A percentile compares a stretch with the other conserved stretches of the same genome.
These are phyloP conservation scores for Dactylonectria macrodidyma DNA, from an alignment of 2,329 filamentous ascomycete species.

Conservation along the genomic window DNA sequence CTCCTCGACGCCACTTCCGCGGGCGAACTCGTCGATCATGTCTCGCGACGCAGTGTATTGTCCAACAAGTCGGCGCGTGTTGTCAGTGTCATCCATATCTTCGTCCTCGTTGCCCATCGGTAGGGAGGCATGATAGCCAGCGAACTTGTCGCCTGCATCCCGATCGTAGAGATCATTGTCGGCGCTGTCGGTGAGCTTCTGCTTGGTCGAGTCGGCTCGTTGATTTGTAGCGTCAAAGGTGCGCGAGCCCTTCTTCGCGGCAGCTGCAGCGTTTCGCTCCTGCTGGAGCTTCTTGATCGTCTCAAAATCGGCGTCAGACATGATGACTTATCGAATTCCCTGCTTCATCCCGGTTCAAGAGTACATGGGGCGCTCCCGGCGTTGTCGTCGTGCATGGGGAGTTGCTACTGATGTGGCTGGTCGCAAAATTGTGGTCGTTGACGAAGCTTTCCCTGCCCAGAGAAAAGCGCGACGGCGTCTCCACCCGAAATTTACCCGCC, in stretches of 20 bases:
- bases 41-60: slow-evolving; percentile 95
- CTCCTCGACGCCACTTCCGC: slow-evolving; percentile 88
- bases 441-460: slow-evolving; percentile 50
- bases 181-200: slow-evolving; percentile 89
- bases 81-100: slow-evolving; percentile 82
- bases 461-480: slow-evolving; percentile 47
- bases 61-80: slow-evolving; percentile 84
- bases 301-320: slow-evolving; percentile 89
- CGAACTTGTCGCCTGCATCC: slow-evolving; percentile 83
- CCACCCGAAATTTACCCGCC: slow-evolving; percentile 54
- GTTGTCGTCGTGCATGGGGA: slow-evolving; percentile 57
- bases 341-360: slow-evolving; percentile 61
- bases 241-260: slow-evolving; percentile 85
- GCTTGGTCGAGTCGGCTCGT: slow-evolving; percentile 91
- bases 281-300: slow-evolving; percentile 89
- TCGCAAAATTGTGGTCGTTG: slow-evolving; percentile 49
- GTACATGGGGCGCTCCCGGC: slow-evolving; percentile 53
- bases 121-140: slow-evolving; percentile 92
- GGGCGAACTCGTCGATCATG: slow-evolving; percentile 95
- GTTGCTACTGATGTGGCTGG: slow-evolving; percentile 48
- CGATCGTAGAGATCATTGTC: slow-evolving; percentile 91
- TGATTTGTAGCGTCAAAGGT: slow-evolving; percentile 85
- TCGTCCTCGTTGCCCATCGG: slow-evolving; percentile 84
- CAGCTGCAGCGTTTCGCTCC: slow-evolving; percentile 88
- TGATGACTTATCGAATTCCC: slow-evolving; percentile 59